phyloP scores from a whole-genome alignment of 768 basidiomycete species.

The Leccinum olivaceopallidum region DNA sequence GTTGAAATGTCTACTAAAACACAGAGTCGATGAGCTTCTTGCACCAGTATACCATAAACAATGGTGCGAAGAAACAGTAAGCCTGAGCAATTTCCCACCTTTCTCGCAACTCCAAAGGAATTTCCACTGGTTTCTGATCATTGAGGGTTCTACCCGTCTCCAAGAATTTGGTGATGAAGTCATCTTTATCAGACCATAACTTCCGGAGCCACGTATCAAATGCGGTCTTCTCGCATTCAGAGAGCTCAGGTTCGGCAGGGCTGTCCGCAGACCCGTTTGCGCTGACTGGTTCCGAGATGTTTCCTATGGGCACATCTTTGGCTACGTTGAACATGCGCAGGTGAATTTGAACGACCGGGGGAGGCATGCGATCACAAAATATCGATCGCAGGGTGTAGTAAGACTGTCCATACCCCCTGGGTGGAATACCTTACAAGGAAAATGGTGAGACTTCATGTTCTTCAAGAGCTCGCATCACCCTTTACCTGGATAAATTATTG shows the following conservation, averaged over 20 bases:
- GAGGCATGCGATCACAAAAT: constrained; percentile 77
- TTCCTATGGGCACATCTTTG: constrained; percentile 67
- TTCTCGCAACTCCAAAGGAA: constrained; percentile 60
- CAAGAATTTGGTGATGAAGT: constrained; percentile 66
- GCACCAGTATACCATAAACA: constrained; percentile 50
- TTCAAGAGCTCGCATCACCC: background rate
- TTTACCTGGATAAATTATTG: constrained; percentile 86
- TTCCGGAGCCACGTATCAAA: constrained; percentile 87
- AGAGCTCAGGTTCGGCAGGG: constrained; percentile 48
- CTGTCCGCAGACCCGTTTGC: constrained; percentile 31
- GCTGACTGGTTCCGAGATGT: constrained; percentile 41
- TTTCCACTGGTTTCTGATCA: constrained; percentile 39
- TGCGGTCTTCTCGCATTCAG: constrained; percentile 53
- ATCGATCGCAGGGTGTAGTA: constrained; percentile 91
- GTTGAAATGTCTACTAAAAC: constrained; percentile 15
- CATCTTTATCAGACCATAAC: constrained; percentile 87
- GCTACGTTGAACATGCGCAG: constrained; percentile 75
- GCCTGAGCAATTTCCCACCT: constrained; percentile 61
- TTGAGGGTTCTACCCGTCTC: constrained; percentile 48
- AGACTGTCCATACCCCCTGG: constrained; percentile 78
- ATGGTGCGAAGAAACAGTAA: constrained; percentile 71
- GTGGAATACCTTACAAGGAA: constrained; percentile 61
- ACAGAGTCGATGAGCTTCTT: constrained; percentile 33
- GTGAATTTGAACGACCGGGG: constrained; percentile 87
- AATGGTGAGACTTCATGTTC: background rate